Percentiles rank a stretch among this genome's conserved stretches.
These are phyloP conservation scores for Henckelia pumila DNA, from an alignment of 257 asterid genomes.

Conservation along the genomic window DNA sequence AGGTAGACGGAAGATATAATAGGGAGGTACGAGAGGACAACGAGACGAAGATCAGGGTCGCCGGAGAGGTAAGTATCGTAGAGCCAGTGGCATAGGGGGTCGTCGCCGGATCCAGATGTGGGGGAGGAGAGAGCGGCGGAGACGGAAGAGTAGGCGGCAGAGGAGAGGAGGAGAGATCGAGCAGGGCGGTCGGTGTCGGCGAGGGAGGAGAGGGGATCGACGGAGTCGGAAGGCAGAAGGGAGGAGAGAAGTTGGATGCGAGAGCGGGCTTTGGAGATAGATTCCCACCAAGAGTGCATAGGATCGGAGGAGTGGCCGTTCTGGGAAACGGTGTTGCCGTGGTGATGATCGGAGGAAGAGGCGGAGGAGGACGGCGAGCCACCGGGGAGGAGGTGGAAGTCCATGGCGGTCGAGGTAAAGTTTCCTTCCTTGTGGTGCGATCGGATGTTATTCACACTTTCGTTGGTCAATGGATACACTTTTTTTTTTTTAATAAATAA, in stretches of 20 bases:
- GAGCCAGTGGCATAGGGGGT: slow-evolving; percentile 88
- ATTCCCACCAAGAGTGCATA: slow-evolving; percentile 95
- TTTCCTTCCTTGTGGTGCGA: too few relatives aligned
- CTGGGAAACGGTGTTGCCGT: slow-evolving; percentile 28
- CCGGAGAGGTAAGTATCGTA: slow-evolving; percentile 80
- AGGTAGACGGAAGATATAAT: slow-evolving; percentile 60
- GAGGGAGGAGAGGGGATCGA: slow-evolving; percentile 50
- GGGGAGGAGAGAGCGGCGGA: slow-evolving; percentile 53
- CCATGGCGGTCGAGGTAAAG: slow-evolving; percentile 46
- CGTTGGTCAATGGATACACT: too few relatives aligned
- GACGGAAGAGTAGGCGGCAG: slow-evolving; percentile 58
- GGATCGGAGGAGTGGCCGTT: slow-evolving; percentile 53
- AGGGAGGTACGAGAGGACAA: slow-evolving; percentile 77
- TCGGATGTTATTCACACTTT: too few relatives aligned
- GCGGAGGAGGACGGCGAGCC: slow-evolving; percentile 65
- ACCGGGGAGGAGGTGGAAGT: slow-evolving; percentile 54
- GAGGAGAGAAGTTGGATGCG: slow-evolving; percentile 80
- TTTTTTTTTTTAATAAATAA: too few relatives aligned
- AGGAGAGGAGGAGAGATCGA: slow-evolving; percentile 82
- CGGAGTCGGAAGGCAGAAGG: slow-evolving; percentile 46
- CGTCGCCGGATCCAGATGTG: slow-evolving; percentile 69
- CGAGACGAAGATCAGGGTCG: slow-evolving; percentile 78
- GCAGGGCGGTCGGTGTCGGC: slow-evolving; percentile 95
- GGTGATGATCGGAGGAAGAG: slow-evolving; percentile 50
- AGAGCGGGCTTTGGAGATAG: slow-evolving; percentile 93